A percentile compares a stretch with the other conserved stretches of the same genome.
phyloP scores from a whole-genome alignment of 1,139 yeast species.

The Hanseniaspora sp. region DNA sequence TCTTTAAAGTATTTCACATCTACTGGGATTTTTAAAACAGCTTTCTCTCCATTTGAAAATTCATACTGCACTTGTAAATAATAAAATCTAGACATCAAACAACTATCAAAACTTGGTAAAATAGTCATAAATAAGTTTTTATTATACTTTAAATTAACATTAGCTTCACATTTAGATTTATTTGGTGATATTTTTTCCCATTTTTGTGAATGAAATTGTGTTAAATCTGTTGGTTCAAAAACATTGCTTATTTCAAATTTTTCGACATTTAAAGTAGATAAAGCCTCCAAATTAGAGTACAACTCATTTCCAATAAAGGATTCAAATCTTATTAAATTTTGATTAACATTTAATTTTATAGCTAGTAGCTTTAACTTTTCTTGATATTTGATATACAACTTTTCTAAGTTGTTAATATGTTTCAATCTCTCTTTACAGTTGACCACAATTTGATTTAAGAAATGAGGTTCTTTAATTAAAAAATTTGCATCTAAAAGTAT shows the following conservation, averaged over 20 bases:
- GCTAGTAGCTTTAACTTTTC: constrained; percentile 21
- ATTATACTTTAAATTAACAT: background rate
- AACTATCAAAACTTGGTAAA: constrained; percentile 49
- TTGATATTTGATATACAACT: constrained; percentile 19
- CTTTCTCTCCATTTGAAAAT: constrained; percentile 26
- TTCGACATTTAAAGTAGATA: background rate
- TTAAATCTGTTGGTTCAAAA: background rate
- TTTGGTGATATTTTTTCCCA: background rate
- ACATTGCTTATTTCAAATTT: background rate
- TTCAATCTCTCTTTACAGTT: constrained; percentile 12
- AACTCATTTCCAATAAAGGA: constrained; percentile 24
- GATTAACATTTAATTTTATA: constrained; percentile 15
- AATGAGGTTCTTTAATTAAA: background rate
- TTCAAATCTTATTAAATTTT: constrained; percentile 21
- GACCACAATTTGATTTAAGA: background rate
- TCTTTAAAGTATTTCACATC: constrained; percentile 26
- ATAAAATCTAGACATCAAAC: constrained; percentile 44
- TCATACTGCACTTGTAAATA: constrained; percentile 31
- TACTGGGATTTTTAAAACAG: constrained; percentile 31
- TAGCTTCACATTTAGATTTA: background rate
- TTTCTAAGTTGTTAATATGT: constrained; percentile 17
- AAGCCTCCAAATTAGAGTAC: constrained; percentile 17
- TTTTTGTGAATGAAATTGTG: background rate
- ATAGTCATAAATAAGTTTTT: constrained; percentile 21
- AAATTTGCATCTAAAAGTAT: background rate